Percentiles rank a stretch among this genome's conserved stretches.
Evolutionary conservation across 2,329 filamentous ascomycete genomes (phyloP).

Genomic region (Nemania sp.): DNA sequence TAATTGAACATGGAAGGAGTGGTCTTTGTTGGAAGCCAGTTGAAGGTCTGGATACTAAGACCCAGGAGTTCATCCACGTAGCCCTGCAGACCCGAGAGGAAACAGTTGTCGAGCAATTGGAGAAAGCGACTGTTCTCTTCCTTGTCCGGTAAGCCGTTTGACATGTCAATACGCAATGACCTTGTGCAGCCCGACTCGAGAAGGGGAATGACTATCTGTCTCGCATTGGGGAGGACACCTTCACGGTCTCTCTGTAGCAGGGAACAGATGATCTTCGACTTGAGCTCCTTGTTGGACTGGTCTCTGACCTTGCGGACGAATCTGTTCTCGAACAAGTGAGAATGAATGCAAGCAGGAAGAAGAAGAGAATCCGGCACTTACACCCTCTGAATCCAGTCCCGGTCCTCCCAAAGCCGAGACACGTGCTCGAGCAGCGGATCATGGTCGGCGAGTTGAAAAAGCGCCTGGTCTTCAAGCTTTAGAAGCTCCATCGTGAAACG

Average conservation of each 20-base stretch:
- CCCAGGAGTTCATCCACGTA: constrained; percentile 13
- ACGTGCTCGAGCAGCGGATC: constrained; percentile 9
- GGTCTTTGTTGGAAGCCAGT: neutral
- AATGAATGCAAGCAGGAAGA: neutral
- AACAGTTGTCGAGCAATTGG: constrained; percentile 5
- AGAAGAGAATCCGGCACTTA: neutral
- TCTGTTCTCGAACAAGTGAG: neutral
- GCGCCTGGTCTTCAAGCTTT: neutral
- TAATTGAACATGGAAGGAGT: no score
- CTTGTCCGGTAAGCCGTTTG: neutral
- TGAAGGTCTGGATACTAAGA: neutral
- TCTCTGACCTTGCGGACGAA: constrained; percentile 14
- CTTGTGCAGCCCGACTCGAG: neutral
- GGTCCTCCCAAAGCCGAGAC: constrained; percentile 9
- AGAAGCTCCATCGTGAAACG: neutral
- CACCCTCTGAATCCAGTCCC: constrained; percentile 2
- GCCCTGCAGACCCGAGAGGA: constrained; percentile 11
- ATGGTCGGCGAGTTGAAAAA: constrained; percentile 7
- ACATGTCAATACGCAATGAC: constrained; percentile 3
- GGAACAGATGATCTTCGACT: constrained; percentile 17
- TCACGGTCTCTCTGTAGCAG: constrained; percentile 12
- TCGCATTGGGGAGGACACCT: constrained; percentile 5
- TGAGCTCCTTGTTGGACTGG: constrained; percentile 2
- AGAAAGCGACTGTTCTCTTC: constrained; percentile 4
- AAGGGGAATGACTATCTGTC: constrained; percentile 5